Base-by-base conservation (phyloP, 1,284 basidiomycete species). In the Filobasidium uniguttulatum region DNA sequence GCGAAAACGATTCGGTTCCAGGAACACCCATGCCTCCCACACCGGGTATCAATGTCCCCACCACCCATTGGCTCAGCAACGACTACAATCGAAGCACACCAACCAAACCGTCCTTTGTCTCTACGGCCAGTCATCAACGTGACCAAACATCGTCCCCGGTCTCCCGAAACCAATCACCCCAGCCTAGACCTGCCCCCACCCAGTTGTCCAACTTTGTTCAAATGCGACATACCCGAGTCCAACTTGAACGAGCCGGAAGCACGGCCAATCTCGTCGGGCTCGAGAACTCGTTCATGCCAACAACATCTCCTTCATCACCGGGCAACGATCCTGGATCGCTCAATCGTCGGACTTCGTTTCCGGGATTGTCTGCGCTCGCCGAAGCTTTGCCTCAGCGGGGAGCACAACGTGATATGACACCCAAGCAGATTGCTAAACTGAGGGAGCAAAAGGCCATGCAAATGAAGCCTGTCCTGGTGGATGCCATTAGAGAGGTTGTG, bases 401-500 rank as follows among this genome's bases (percentile, higher is more conserved):
- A 14, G 3, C 23, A 3, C 26, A 12, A 7, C 26, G 40, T 20
- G 23, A n/a, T 14, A 45, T 49, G 49, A 48, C 44, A 31, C 43
- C 50, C 5, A 51, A 53, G 50, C 46, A 55, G 23, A 43, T 17
- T 43, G 40, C 40, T 3, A 43, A 26, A 20, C 19, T 43, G 40
- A 26, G 40, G 5, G 40, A 43, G 22, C 40, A 60, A 46, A 68
- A 69, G 56, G 62, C 61, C 28, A 59, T 57, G 41, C 69, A 64
- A 52, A 57, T 71, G 51, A 71, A 70, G 55, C 70, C 70, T 7
- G 61, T 71, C 1, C 72, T 91, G 44, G 86, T 90, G 75, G 85
- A 88, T 67, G 88, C 85, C 1, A 87, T 93, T 52, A 83, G 90
- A 61, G 86, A 97, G 64, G 83, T 97, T 14, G 76, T 96, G 43